These are phyloP conservation scores for Desmodesmus armatus DNA, from an alignment of 139 green algal genomes.

Conservation along the genomic window DNA sequence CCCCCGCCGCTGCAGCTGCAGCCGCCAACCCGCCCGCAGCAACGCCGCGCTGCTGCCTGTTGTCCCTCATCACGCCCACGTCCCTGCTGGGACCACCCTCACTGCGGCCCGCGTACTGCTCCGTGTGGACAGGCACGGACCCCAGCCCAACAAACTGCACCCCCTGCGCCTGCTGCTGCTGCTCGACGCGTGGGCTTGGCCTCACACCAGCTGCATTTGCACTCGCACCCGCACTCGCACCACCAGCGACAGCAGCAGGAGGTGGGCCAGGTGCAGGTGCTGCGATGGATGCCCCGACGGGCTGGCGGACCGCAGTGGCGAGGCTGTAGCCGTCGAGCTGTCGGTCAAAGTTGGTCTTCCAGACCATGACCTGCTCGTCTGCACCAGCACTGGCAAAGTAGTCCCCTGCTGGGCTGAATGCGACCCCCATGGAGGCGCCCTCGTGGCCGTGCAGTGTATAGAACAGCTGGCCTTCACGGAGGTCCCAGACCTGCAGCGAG, in stretches of 20 bases:
- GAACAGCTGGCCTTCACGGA: constrained; percentile 89
- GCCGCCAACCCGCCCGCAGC: neutral
- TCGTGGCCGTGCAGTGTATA: constrained; percentile 94
- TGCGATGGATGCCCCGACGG: constrained; percentile 14
- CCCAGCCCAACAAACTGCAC: constrained; percentile 2
- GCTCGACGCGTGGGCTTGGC: neutral
- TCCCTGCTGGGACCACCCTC: neutral
- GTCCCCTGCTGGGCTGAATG: constrained; percentile 83
- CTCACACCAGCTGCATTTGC: neutral
- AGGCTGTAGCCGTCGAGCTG: constrained; percentile 69
- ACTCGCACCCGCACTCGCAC: neutral
- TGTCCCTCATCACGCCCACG: neutral
- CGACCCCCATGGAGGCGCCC: constrained; percentile 71
- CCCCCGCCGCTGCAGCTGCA: constrained; percentile 11
- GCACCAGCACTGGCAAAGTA: constrained; percentile 86
- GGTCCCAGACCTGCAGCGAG: constrained; percentile 91
- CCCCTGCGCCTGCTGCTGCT: neutral
- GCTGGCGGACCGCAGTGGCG: constrained; percentile 31
- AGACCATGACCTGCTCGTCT: constrained; percentile 92
- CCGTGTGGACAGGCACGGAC: neutral
- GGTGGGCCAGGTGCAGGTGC: neutral
- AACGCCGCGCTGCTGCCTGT: neutral
- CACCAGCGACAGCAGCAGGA: neutral
- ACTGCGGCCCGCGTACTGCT: neutral
- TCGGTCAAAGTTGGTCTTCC: constrained; percentile 93